Evolutionary conservation across 352 stramenopile genomes (phyloP).

Genomic region (Phytophthora pistaciae): DNA sequence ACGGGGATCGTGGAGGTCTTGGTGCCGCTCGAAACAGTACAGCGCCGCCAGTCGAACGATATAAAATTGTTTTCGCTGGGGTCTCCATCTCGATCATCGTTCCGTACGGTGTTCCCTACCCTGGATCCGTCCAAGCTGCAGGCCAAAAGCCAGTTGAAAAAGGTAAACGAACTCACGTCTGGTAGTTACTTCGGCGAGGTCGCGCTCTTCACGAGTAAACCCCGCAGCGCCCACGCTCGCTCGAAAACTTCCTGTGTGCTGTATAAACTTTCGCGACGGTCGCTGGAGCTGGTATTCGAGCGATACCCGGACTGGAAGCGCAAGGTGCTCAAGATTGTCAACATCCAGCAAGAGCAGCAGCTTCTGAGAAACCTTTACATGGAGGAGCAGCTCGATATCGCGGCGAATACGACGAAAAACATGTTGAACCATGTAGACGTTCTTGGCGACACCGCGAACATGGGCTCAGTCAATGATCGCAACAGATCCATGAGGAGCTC

Average conservation of each 20-base stretch:
- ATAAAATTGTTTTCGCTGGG: conserved; percentile 16
- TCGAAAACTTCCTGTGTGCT: conserved; percentile 68
- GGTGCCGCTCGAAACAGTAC: conserved; percentile 41
- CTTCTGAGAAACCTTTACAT: conserved; percentile 66
- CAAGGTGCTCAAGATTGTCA: conserved; percentile 64
- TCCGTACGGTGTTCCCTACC: conserved; percentile 31
- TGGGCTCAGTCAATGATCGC: neutral
- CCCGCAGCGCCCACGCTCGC: conserved; percentile 52
- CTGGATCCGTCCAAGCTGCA: conserved; percentile 38
- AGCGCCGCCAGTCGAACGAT: conserved; percentile 45
- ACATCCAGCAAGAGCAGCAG: conserved; percentile 60
- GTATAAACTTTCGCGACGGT: conserved; percentile 55
- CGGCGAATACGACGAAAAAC: conserved; percentile 12
- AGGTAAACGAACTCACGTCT: conserved; percentile 63
- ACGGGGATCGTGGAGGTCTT: conserved; percentile 61
- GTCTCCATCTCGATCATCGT: conserved; percentile 22
- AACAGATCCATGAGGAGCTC: conserved; percentile 10
- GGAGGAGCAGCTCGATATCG: conserved; percentile 65
- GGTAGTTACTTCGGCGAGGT: conserved; percentile 71
- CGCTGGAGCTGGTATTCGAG: conserved; percentile 70
- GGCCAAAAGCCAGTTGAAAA: conserved; percentile 44
- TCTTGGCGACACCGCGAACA: conserved; percentile 1
- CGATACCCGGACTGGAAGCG: conserved; percentile 73
- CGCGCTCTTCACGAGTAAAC: conserved; percentile 58
- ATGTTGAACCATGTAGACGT: conserved; percentile 28